Evolutionary conservation across 495 filamentous ascomycete species (phyloP).

Genomic region (Penicillium ochrochloron): DNA sequence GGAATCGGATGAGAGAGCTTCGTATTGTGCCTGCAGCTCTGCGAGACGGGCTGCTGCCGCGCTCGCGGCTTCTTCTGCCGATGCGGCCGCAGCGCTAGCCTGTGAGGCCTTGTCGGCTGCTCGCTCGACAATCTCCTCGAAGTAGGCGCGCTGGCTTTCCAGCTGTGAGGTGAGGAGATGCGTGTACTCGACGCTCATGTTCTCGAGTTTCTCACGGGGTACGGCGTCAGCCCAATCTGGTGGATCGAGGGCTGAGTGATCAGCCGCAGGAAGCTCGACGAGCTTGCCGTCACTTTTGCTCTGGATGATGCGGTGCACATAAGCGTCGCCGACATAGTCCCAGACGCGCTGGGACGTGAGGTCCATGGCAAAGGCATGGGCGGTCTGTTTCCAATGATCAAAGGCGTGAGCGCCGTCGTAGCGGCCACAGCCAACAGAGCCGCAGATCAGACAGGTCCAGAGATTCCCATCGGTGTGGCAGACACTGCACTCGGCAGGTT

Average conservation of each 20-base stretch:
- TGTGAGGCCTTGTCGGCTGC: slow-evolving; percentile 88
- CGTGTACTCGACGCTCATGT: slow-evolving; percentile 90
- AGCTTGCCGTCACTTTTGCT: slow-evolving; percentile 88
- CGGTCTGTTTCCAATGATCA: slow-evolving; percentile 86
- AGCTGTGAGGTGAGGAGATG: slow-evolving; percentile 90
- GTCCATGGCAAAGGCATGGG: slow-evolving; percentile 91
- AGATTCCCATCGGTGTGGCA: slow-evolving; percentile 81
- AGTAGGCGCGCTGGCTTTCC: slow-evolving; percentile 90
- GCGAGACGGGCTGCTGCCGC: slow-evolving; percentile 55
- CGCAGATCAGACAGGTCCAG: slow-evolving; percentile 95
- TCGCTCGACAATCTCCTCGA: slow-evolving; percentile 89
- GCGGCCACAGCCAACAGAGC: slow-evolving; percentile 88
- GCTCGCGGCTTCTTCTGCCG: slow-evolving; percentile 59
- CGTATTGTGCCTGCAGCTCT: slow-evolving; percentile 59
- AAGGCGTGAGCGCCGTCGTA: slow-evolving; percentile 95
- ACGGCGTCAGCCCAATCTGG: slow-evolving; percentile 69
- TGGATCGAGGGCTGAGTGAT: slow-evolving; percentile 48
- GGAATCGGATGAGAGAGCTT: slow-evolving; percentile 58
- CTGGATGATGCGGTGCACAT: slow-evolving; percentile 93
- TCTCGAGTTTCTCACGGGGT: slow-evolving; percentile 88
- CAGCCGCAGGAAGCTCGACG: slow-evolving; percentile 72
- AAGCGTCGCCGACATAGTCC: slow-evolving; percentile 94
- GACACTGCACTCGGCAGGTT: slow-evolving; percentile 64
- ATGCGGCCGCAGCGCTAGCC: slow-evolving; percentile 67
- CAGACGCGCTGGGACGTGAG: slow-evolving; percentile 91